These are phyloP conservation scores for Yamadazyma epiphylla DNA, from an alignment of 1,139 yeast genomes.

Conservation along the genomic window DNA sequence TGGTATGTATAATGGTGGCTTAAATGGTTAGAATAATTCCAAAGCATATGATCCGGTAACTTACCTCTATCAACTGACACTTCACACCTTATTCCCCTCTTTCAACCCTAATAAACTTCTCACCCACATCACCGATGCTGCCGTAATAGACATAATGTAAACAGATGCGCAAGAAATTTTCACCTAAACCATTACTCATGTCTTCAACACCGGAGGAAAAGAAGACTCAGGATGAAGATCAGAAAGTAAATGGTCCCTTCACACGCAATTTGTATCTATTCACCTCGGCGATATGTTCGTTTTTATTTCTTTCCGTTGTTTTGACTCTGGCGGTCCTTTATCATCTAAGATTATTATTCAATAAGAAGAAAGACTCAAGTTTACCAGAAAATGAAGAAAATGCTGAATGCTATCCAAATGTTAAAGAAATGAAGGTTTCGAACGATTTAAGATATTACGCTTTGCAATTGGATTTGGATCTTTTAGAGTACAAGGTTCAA, in stretches of 20 bases:
- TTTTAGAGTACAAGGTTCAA: slow-evolving; percentile 54
- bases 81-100: too few species aligned
- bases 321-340: slow-evolving; percentile 24
- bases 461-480: slow-evolving; percentile 52
- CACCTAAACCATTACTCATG: too few species aligned
- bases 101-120: too few species aligned
- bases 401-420: slow-evolving; percentile 26
- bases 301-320: slow-evolving; percentile 23
- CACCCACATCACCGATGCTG: too few species aligned
- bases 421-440: slow-evolving; percentile 24
- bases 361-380: slow-evolving; percentile 14
- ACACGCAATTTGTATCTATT: slow-evolving; percentile 18
- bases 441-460: slow-evolving; percentile 59
- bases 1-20: too few species aligned
- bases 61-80: too few species aligned
- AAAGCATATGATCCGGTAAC: too few species aligned
- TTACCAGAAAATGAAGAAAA: slow-evolving; percentile 14
- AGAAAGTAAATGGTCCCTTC: slow-evolving; percentile 14
- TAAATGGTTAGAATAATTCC: too few species aligned
- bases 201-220: too few species aligned
- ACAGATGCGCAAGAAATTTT: too few species aligned
- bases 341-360: slow-evolving; percentile 21
- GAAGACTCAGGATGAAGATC: slow-evolving; percentile 18
- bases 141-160: too few species aligned
- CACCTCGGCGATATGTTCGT: slow-evolving; percentile 25